Base-by-base conservation (phyloP, 202 grass and related monocot species). In the Setaria italica region DNA sequence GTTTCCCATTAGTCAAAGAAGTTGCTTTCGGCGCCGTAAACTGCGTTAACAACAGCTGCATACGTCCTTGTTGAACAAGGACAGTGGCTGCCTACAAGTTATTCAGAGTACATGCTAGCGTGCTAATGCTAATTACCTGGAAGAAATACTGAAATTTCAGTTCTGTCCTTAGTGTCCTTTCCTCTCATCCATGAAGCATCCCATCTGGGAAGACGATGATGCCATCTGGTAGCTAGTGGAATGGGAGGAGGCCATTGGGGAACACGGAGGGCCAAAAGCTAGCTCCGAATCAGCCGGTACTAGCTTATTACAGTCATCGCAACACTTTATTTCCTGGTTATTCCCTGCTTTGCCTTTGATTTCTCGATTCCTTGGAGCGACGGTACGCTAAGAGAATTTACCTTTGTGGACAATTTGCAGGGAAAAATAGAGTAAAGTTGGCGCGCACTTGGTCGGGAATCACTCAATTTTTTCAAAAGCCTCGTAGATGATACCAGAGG, bases 11-110 rank as follows among this genome's bases (percentile, higher is more conserved):
- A 47, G 56, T 47, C 62, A 63, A 65, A 9, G 33, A 47, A 29
- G 77, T 62, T 45, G n/a, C 77, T 80, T 67, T 67, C 77, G 29
- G 9, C 39, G 60, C 43, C 7, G 59, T 59, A 8, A 50, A 19
- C 17, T 43, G 37, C 30, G 46, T 17, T 19, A 7, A 11, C 46
- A 15, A 9, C 2, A 73, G n/a, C 29, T 1, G 46, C 25, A 32
- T 33, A 51, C 70, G 70, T 73, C 47, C 70, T 33, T 73, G 70
- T 73, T 33, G 70, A 72, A 10, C 7, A 32, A 15, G 42, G 39
- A 14, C 42, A 13, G 39, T 20, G 65, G 65, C 25, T 9, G 7
- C 39, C 39, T 41, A 41, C 55, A 57, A n/a, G 19, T n/a, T n/a
- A 41, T 41, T 41, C 39, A 46, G 43, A 46, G 9, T 5, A 46